Conservation (phyloP, 2,329 filamentous ascomycete genomes). For the Aspergillus fumigatus region DNA sequence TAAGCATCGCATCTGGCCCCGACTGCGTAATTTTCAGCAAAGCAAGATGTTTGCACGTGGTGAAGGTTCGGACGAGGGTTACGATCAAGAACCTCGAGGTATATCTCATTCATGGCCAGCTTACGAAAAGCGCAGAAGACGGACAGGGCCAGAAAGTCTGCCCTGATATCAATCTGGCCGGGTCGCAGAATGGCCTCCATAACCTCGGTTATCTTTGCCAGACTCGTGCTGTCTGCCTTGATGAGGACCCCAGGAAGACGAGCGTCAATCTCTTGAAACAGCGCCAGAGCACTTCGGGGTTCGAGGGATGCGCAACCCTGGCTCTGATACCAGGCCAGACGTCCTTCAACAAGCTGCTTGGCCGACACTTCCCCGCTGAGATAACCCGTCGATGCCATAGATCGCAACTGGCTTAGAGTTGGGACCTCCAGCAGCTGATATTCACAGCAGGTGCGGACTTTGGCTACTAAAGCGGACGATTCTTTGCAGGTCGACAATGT, state of each 20-base stretch:
- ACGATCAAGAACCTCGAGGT: slow-evolving; percentile 58
- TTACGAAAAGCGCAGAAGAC: slow-evolving; percentile 56
- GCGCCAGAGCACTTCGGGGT: slow-evolving; percentile 25
- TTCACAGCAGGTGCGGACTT: slow-evolving; percentile 16
- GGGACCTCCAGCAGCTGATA: slow-evolving; percentile 27
- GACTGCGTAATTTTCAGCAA: slow-evolving; percentile 59
- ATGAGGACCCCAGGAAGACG: slow-evolving; percentile 26
- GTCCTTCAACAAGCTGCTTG: slow-evolving; percentile 33
- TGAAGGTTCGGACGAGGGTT: slow-evolving; percentile 59
- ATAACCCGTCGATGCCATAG: slow-evolving; percentile 35
- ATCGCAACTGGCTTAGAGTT: slow-evolving; percentile 34
- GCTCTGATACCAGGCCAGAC: slow-evolving; percentile 41
- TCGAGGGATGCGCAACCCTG: slow-evolving; percentile 36
- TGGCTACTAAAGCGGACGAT: slow-evolving; percentile 3
- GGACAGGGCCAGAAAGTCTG: slow-evolving; percentile 54
- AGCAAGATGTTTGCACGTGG: slow-evolving; percentile 59
- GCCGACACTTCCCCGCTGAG: slow-evolving; percentile 36
- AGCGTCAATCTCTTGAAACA: slow-evolving; percentile 37
- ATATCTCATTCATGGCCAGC: slow-evolving; percentile 58
- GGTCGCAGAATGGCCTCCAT: slow-evolving; percentile 31
- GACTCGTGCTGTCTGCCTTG: slow-evolving; percentile 22
- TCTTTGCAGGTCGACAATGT: slow-evolving; percentile 5
- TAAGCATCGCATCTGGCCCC: slow-evolving; percentile 61
- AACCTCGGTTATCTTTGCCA: slow-evolving; percentile 34
- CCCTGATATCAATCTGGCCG: slow-evolving; percentile 40